Evolutionary conservation across 2,329 filamentous ascomycete genomes (phyloP).

Genomic region (Pseudocercospora fuligena): DNA sequence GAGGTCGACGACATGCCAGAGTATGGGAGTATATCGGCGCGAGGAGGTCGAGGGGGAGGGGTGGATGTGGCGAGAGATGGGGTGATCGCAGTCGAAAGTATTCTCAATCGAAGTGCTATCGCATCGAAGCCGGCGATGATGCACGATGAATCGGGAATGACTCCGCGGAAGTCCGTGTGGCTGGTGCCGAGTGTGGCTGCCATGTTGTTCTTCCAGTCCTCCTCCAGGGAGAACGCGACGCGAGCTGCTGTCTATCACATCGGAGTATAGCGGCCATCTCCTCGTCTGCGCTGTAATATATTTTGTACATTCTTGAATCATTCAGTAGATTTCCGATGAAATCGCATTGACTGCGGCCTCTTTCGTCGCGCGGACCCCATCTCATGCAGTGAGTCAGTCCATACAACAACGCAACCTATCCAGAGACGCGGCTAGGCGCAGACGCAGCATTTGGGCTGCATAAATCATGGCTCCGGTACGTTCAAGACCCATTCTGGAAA

Average conservation of each 20-base stretch:
- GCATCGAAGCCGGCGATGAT: too few species aligned
- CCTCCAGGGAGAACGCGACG: too few species aligned
- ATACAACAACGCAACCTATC: neutral
- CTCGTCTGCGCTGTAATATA: neutral
- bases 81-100: neutral
- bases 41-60: neutral
- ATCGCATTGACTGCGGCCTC: too few species aligned
- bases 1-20: conserved; percentile 28
- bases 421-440: too few species aligned
- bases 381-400: neutral
- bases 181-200: neutral
- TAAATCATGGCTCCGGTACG: neutral
- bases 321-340: neutral
- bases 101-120: neutral
- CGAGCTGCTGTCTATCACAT: too few species aligned
- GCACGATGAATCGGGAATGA: too few species aligned
- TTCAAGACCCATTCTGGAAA: neutral
- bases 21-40: neutral
- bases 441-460: too few species aligned
- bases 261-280: neutral
- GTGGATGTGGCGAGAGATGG: conserved; percentile 15
- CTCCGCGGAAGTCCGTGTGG: neutral
- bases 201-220: too few species aligned
- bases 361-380: too few species aligned
- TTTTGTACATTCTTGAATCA: neutral